Percentiles rank a stretch among this genome's conserved stretches.
These are phyloP conservation scores for Cladosporium sp. DNA, from an alignment of 2,329 filamentous ascomycete genomes.

Conservation along the genomic window DNA sequence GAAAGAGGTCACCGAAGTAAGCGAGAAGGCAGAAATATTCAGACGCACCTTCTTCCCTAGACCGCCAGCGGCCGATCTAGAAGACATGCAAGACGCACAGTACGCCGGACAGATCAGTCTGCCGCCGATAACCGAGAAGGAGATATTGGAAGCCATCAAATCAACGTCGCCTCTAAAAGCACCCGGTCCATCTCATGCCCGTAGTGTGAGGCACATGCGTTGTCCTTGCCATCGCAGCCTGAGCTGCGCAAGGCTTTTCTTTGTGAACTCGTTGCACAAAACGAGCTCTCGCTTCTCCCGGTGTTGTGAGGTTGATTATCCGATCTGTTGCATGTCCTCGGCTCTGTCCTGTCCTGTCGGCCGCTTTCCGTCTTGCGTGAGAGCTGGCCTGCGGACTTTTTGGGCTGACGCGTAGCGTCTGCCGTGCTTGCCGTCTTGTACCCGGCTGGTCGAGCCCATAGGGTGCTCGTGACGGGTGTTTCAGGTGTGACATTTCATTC, in stretches of 20 bases:
- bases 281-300: too few relatives aligned
- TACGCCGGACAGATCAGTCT: not conserved
- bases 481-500: not conserved
- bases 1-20: slow-evolving; percentile 16
- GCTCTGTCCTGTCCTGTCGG: too few relatives aligned
- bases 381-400: too few relatives aligned
- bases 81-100: not conserved
- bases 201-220: too few relatives aligned
- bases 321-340: too few relatives aligned
- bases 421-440: not conserved
- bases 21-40: slow-evolving; percentile 19
- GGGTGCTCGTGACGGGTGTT: not conserved
- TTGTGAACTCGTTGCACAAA: too few relatives aligned
- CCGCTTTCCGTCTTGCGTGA: too few relatives aligned
- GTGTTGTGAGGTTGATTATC: too few relatives aligned
- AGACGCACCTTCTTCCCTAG: slow-evolving; percentile 14
- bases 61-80: not conserved
- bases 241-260: too few relatives aligned
- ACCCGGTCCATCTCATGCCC: too few relatives aligned
- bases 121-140: not conserved
- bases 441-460: not conserved
- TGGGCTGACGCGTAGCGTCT: not conserved
- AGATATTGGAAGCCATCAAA: not conserved
- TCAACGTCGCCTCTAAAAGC: not conserved
- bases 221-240: too few relatives aligned